Percentiles rank a stretch among this genome's conserved stretches.
Evolutionary conservation across 129 eudicot genomes (phyloP).

Genomic region (Centaurea solstitialis): DNA sequence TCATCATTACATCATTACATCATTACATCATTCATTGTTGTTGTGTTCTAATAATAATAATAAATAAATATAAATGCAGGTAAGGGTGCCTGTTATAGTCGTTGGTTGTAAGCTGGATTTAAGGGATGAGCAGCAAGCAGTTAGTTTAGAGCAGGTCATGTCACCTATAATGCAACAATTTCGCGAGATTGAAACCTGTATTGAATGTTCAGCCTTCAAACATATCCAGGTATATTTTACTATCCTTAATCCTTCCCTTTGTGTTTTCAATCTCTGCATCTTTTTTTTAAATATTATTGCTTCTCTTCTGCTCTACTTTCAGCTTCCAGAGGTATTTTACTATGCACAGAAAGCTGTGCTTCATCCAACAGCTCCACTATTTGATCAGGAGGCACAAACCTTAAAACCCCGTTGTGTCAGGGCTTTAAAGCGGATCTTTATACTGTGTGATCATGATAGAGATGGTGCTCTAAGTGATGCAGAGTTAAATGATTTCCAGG

Average conservation of each 20-base stretch:
- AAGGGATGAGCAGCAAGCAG: constrained; percentile 54
- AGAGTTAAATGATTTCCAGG: constrained; percentile 85
- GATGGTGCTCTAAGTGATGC: constrained; percentile 87
- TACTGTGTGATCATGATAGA: constrained; percentile 70
- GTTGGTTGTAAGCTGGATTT: constrained; percentile 75
- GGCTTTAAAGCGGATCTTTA: constrained; percentile 76
- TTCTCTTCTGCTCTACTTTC: too few species aligned
- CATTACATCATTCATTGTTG: too few species aligned
- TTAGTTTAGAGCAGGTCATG: constrained; percentile 68
- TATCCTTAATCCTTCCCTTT: too few species aligned
- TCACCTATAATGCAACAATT: constrained; percentile 77
- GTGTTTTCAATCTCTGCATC: too few species aligned
- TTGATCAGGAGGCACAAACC: constrained; percentile 79
- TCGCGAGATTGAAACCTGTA: constrained; percentile 62
- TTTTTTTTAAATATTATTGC: too few species aligned
- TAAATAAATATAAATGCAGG: too few species aligned
- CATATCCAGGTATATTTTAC: constrained; percentile 54
- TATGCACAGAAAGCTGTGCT: constrained; percentile 76
- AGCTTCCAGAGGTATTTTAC: constrained; percentile 73
- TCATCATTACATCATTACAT: too few species aligned
- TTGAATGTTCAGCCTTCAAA: constrained; percentile 52
- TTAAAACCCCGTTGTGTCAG: constrained; percentile 70
- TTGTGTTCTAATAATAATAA: too few species aligned
- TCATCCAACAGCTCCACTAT: constrained; percentile 79
- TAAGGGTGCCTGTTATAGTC: constrained; percentile 66